A percentile compares a stretch with the other conserved stretches of the same genome.
phyloP scores from a whole-genome alignment of 371 early-diverging fungal species.

The Mortierella sp. region DNA sequence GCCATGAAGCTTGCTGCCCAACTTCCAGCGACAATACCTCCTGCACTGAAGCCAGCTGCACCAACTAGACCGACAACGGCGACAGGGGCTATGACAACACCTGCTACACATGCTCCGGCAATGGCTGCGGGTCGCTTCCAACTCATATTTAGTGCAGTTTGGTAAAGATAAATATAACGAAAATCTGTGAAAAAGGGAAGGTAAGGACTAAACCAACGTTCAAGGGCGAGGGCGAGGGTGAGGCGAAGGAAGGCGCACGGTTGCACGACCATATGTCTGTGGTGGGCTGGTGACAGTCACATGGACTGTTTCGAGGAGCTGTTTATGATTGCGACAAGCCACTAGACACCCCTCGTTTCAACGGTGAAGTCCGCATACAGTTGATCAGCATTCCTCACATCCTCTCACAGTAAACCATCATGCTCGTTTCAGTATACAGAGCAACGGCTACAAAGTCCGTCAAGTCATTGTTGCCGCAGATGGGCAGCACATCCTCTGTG shows the following conservation, averaged over 20 bases:
- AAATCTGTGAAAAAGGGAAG: background rate
- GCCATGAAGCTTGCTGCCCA: slow-evolving; percentile 27
- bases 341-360: too few species aligned
- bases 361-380: too few species aligned
- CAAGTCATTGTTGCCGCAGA: slow-evolving; percentile 30
- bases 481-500: slow-evolving; percentile 14
- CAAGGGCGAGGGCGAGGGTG: too few species aligned
- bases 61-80: background rate
- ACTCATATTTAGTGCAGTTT: background rate
- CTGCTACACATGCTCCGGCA: background rate
- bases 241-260: too few species aligned
- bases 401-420: slow-evolving; percentile 1
- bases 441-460: slow-evolving; percentile 27
- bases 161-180: background rate
- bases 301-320: too few species aligned
- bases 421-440: slow-evolving; percentile 42
- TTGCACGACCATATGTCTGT: too few species aligned
- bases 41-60: background rate
- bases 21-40: slow-evolving; percentile 12
- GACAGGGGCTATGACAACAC: background rate
- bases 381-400: too few species aligned
- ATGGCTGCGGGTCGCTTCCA: background rate
- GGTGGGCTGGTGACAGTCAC: too few species aligned
- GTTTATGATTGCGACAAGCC: too few species aligned
- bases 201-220: too few species aligned